Evolutionary conservation across 345 rosid genomes (phyloP).

Genomic region (Streptanthus diversifolius): DNA sequence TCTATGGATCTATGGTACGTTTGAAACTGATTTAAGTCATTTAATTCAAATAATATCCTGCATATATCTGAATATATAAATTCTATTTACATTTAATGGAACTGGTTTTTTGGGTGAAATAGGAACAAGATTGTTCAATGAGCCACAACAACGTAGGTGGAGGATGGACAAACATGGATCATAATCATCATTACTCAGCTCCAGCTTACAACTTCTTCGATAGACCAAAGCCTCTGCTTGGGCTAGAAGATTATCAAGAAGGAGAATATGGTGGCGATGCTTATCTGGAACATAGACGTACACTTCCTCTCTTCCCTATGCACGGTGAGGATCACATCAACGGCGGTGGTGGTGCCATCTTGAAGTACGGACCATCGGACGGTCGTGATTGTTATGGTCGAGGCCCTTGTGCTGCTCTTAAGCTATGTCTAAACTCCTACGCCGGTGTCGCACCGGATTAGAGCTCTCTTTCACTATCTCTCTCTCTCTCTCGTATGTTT

Average conservation of each 20-base stretch:
- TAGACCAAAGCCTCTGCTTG: slow-evolving; percentile 36
- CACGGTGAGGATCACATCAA: slow-evolving; percentile 51
- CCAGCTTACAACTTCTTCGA: slow-evolving; percentile 47
- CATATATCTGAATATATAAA: neutral
- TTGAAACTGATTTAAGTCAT: slow-evolving; percentile 1
- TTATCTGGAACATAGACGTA: slow-evolving; percentile 50
- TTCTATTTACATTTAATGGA: neutral
- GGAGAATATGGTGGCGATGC: slow-evolving; percentile 35
- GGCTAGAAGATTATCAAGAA: slow-evolving; percentile 34
- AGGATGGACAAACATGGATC: slow-evolving; percentile 50
- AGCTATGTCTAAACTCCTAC: slow-evolving; percentile 78
- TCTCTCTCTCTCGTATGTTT: slow-evolving; percentile 18
- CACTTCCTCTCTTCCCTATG: slow-evolving; percentile 89
- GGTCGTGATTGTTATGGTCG: slow-evolving; percentile 22
- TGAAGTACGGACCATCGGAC: slow-evolving; percentile 32
- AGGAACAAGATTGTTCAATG: slow-evolving; percentile 33
- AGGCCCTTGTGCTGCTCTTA: slow-evolving; percentile 56
- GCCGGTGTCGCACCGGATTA: slow-evolving; percentile 43
- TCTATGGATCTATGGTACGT: slow-evolving; percentile 53
- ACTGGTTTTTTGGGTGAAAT: neutral
- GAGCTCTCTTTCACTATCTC: neutral
- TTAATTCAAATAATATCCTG: neutral
- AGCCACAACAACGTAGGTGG: slow-evolving; percentile 43
- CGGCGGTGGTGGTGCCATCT: slow-evolving; percentile 24
- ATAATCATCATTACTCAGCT: slow-evolving; percentile 33